Base-by-base conservation (phyloP, 163 green algal species). In the Scenedesmus sp. region DNA sequence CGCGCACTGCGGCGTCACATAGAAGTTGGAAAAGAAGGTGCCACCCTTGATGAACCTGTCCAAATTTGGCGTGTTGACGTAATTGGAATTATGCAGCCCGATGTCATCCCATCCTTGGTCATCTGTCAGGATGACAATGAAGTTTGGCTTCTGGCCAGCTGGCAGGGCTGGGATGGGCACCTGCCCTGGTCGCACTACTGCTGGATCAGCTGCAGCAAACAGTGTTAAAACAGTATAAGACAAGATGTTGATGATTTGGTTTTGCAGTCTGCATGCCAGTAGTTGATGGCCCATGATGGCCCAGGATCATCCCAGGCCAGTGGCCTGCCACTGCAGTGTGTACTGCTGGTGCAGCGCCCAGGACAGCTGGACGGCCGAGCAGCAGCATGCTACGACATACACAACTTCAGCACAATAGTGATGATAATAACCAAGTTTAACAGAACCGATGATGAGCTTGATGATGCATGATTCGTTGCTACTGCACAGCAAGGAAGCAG, bases 21-120 rank as follows among this genome's bases (percentile, higher is more conserved):
- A 91, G 18, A 91, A 91, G 74, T 91, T 91, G 76, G 52, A 15
- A 74, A 91, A 91, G 52, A 67, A 34, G 1, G 26, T 87, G 3
- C 55, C 59, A 0, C 16, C n/a, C 13, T 18, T 26, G 18, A 87
- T 87, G 57, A 91, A 79, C 23, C 20, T 74, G 74, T 91, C 88
- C 16, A 91, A 54, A 20, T 91, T 87, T 56, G 88, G 88, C 9
- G 88, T 91, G 26, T 59, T 74, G 55, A 91, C 76, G 10, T n/a
- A 87, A 4, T 70, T 23, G 12, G 86, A 18, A 55, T 91, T 76
- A 26, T 91, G 73, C n/a, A 91, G 54, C 20, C 57, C 88, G 23
- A 87, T 77, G 88, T 91, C 88, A 52, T 91, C 88, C 73, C 73
- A 91, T 55, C 88, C 88, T 46, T 82, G 76, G 77, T 91, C 88